A percentile compares a stretch with the other conserved stretches of the same genome.
Evolutionary conservation across 2,329 filamentous ascomycete genomes (phyloP).

Genomic region (Venturia carpophila): DNA sequence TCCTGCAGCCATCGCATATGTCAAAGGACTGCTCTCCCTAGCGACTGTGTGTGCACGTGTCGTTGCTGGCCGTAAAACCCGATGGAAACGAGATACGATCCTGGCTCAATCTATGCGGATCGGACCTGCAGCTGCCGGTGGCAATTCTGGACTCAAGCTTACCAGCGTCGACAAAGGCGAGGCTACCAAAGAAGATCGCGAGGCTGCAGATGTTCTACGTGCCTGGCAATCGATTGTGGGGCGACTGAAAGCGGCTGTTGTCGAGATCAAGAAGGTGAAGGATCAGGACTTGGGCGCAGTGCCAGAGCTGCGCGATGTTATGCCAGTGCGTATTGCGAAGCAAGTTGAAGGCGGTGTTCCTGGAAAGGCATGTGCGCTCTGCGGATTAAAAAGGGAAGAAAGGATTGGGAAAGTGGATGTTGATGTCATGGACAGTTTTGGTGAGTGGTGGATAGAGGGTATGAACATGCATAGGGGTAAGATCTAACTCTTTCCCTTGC

Average conservation of each 20-base stretch:
- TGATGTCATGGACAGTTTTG: constrained; percentile 80
- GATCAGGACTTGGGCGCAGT: constrained; percentile 48
- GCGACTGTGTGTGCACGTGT: constrained; percentile 66
- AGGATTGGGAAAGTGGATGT: constrained; percentile 67
- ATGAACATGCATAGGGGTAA: constrained; percentile 57
- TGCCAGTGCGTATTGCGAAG: constrained; percentile 58
- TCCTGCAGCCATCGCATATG: constrained; percentile 53
- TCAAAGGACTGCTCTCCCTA: constrained; percentile 56
- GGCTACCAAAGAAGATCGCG: constrained; percentile 72
- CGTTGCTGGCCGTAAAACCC: constrained; percentile 72
- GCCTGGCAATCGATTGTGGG: constrained; percentile 72
- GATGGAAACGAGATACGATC: constrained; percentile 85
- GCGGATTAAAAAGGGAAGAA: constrained; percentile 82
- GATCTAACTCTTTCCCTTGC: constrained; percentile 40
- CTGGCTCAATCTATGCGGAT: constrained; percentile 85
- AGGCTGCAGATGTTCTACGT: constrained; percentile 67
- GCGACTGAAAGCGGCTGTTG: constrained; percentile 63
- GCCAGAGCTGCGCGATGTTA: constrained; percentile 63
- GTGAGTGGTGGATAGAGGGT: constrained; percentile 88
- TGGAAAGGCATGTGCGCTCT: constrained; percentile 73
- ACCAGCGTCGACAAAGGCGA: constrained; percentile 78
- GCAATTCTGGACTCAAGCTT: constrained; percentile 79
- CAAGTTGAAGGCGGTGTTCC: constrained; percentile 58
- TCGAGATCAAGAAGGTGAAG: constrained; percentile 24
- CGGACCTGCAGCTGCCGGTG: constrained; percentile 60